These are phyloP conservation scores for Fomes fomentarius DNA, from an alignment of 1,284 basidiomycete species.

Conservation along the genomic window DNA sequence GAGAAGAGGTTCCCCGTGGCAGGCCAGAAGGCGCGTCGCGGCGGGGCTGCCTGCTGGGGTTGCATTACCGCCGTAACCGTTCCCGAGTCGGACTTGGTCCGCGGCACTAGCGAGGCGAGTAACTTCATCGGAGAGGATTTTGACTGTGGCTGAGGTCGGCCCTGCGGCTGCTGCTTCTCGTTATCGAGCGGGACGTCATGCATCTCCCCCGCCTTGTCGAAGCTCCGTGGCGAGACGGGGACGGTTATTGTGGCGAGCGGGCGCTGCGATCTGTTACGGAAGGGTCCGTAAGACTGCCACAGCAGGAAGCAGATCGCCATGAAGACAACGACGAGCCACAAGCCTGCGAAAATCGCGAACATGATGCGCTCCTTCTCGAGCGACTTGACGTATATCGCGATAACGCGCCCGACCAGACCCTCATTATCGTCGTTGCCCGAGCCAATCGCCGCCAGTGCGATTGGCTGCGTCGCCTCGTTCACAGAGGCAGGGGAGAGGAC, in stretches of 20 bases:
- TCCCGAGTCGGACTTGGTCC: neutral
- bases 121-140: neutral
- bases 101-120: neutral
- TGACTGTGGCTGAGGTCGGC: neutral
- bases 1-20: neutral
- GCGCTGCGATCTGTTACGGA: neutral
- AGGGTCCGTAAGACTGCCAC: slow-evolving; percentile 66
- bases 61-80: no score
- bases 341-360: slow-evolving; percentile 79
- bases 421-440: slow-evolving; percentile 51
- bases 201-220: neutral
- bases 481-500: slow-evolving; percentile 73
- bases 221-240: neutral
- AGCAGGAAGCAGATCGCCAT: slow-evolving; percentile 69
- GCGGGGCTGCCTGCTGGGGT: neutral
- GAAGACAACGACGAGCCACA: slow-evolving; percentile 80
- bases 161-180: neutral
- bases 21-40: neutral
- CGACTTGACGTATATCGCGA: slow-evolving; percentile 71
- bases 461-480: slow-evolving; percentile 77
- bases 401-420: slow-evolving; percentile 76
- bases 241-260: neutral
- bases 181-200: neutral
- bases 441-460: slow-evolving; percentile 81
- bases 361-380: slow-evolving; percentile 83